Percentiles rank a stretch among this genome's conserved stretches.
Evolutionary conservation across 2,329 filamentous ascomycete genomes (phyloP).

Genomic region (Furcasterigmium sp.): DNA sequence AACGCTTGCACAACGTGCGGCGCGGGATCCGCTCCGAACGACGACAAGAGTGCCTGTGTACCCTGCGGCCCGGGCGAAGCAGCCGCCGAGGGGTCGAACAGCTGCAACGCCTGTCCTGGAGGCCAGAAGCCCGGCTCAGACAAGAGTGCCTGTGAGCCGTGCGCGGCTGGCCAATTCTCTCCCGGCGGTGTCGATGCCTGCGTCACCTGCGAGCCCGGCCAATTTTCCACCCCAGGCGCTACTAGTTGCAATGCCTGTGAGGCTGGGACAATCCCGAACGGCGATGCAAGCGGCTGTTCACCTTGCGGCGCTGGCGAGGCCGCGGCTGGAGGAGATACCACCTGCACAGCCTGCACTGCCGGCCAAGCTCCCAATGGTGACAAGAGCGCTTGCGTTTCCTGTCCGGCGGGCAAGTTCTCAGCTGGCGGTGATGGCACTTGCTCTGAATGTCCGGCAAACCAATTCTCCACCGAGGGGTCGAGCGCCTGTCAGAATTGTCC

Average conservation of each 20-base stretch:
- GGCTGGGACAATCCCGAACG: background rate
- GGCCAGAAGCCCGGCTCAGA: background rate
- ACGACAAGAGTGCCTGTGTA: background rate
- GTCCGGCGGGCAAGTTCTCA: too few relatives aligned
- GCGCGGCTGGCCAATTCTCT: too few relatives aligned
- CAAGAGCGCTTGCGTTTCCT: too few relatives aligned
- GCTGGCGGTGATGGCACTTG: too few relatives aligned
- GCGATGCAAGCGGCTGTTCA: background rate
- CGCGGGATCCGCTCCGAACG: background rate
- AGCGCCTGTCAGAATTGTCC: background rate
- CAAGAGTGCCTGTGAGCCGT: too few relatives aligned
- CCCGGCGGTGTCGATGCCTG: background rate
- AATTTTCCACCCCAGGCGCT: background rate
- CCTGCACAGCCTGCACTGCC: background rate
- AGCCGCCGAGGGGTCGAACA: background rate
- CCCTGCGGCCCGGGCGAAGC: background rate
- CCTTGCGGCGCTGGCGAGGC: background rate
- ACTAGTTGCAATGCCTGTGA: background rate
- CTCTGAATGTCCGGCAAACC: slow-evolving; percentile 33
- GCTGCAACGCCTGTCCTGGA: background rate
- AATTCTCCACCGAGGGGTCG: background rate
- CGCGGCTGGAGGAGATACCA: background rate
- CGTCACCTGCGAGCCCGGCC: background rate
- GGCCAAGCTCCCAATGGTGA: too few relatives aligned
- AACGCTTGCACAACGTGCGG: background rate